phyloP scores from a whole-genome alignment of 345 rosid genomes.

The Salix caprea region DNA sequence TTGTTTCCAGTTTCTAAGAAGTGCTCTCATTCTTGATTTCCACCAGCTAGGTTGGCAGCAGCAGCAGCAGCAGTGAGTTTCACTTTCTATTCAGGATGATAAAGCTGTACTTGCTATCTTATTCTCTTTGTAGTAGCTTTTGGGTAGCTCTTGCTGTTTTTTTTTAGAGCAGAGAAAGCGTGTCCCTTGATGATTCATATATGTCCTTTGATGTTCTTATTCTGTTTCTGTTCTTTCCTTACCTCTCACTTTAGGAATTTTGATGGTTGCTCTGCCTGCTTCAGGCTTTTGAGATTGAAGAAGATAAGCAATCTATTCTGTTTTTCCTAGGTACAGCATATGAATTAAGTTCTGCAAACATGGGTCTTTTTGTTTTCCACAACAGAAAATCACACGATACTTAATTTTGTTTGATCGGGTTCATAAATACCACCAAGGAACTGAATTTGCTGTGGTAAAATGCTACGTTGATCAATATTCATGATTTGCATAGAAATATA shows the following conservation, averaged over 20 bases:
- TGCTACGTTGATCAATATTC: background rate
- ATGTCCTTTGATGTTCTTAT: background rate
- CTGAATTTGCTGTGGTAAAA: slow-evolving; percentile 3
- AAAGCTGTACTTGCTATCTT: background rate
- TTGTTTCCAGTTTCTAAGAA: slow-evolving; percentile 25
- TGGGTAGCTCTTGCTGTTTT: background rate
- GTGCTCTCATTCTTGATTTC: slow-evolving; percentile 27
- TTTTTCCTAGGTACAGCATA: background rate
- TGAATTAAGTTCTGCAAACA: background rate
- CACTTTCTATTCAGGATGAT: slow-evolving; percentile 11
- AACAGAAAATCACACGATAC: background rate
- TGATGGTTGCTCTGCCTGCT: background rate
- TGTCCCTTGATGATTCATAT: background rate
- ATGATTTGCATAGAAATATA: slow-evolving; percentile 1
- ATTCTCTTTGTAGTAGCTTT: background rate
- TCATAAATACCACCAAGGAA: background rate
- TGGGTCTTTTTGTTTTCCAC: background rate
- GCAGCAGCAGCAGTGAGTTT: slow-evolving; percentile 16
- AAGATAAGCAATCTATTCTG: background rate
- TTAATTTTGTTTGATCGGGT: background rate
- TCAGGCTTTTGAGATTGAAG: background rate
- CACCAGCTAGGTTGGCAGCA: slow-evolving; percentile 24
- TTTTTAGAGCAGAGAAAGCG: background rate
- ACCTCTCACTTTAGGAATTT: background rate
- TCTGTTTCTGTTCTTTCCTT: background rate